phyloP scores from a whole-genome alignment of 352 stramenopile genomes.

The Pythium guiyangense region DNA sequence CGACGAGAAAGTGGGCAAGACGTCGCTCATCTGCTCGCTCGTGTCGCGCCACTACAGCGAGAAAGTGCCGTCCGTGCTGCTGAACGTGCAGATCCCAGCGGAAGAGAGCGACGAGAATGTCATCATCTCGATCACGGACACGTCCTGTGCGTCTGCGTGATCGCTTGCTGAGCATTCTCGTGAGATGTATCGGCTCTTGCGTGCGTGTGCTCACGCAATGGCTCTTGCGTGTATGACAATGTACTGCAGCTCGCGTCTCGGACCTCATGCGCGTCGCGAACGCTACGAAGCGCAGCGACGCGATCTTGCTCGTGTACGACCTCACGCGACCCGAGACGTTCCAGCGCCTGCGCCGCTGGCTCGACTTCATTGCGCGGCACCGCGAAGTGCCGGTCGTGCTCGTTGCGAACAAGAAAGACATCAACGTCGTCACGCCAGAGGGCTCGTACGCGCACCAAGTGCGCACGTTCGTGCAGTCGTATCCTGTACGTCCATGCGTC shows the following conservation, averaged over 20 bases:
- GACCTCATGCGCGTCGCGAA: conserved; percentile 85
- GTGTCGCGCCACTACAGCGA: conserved; percentile 87
- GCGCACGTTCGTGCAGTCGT: conserved; percentile 61
- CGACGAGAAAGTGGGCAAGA: conserved; percentile 90
- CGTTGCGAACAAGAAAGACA: conserved; percentile 87
- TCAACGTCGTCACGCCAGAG: conserved; percentile 61
- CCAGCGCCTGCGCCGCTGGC: conserved; percentile 76
- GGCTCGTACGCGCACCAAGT: conserved; percentile 70
- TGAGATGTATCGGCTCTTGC: too few species aligned
- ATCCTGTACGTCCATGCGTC: conserved; percentile 34
- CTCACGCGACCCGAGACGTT: conserved; percentile 82
- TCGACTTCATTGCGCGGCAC: conserved; percentile 83
- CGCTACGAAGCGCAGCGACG: conserved; percentile 79
- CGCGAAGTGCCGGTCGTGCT: conserved; percentile 86
- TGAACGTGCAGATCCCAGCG: conserved; percentile 86
- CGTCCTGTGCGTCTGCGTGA: conserved; percentile 46
- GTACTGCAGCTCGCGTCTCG: conserved; percentile 45
- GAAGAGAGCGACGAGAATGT: conserved; percentile 89
- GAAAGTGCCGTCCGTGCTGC: conserved; percentile 80
- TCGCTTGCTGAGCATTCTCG: neutral
- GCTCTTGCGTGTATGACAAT: neutral
- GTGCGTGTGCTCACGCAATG: neutral
- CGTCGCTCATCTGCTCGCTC: conserved; percentile 88
- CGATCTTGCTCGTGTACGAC: conserved; percentile 85
- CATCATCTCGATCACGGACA: conserved; percentile 88